Evolutionary conservation across 2,329 filamentous ascomycete species (phyloP).

Genomic region (Monosporascus sp.): DNA sequence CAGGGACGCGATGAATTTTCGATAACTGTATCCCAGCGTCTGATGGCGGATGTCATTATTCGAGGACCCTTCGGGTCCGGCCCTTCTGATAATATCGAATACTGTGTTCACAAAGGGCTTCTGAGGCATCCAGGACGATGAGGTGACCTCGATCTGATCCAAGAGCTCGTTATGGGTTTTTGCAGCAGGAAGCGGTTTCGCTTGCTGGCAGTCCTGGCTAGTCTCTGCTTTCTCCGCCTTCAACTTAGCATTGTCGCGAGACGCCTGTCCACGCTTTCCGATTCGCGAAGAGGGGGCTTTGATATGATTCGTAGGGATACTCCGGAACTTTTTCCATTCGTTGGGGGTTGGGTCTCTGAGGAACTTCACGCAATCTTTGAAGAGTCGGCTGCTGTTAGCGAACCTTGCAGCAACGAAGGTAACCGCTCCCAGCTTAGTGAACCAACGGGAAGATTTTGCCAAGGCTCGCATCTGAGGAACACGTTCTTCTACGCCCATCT

Average conservation of each 20-base stretch:
- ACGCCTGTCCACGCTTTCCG: constrained; percentile 22
- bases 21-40: constrained; percentile 25
- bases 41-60: constrained; percentile 25
- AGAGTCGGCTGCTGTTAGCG: constrained; percentile 41
- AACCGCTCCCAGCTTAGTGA: constrained; percentile 49
- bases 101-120: constrained; percentile 27
- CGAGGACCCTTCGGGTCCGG: constrained; percentile 23
- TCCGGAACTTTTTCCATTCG: constrained; percentile 51
- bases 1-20: constrained; percentile 28
- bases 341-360: constrained; percentile 48
- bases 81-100: constrained; percentile 29
- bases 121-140: constrained; percentile 25
- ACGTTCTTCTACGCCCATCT: constrained; percentile 50
- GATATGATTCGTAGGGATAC: constrained; percentile 38
- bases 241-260: constrained; percentile 9
- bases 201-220: background rate
- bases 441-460: constrained; percentile 52
- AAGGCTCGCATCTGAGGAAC: constrained; percentile 56
- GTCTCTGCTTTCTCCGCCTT: constrained; percentile 6
- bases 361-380: constrained; percentile 58
- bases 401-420: constrained; percentile 53
- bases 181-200: constrained; percentile 2
- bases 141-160: constrained; percentile 11
- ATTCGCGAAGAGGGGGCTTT: constrained; percentile 23
- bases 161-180: background rate